Conservation (phyloP, 2,329 filamentous ascomycete genomes). For the Arthrinium puccinioides region DNA sequence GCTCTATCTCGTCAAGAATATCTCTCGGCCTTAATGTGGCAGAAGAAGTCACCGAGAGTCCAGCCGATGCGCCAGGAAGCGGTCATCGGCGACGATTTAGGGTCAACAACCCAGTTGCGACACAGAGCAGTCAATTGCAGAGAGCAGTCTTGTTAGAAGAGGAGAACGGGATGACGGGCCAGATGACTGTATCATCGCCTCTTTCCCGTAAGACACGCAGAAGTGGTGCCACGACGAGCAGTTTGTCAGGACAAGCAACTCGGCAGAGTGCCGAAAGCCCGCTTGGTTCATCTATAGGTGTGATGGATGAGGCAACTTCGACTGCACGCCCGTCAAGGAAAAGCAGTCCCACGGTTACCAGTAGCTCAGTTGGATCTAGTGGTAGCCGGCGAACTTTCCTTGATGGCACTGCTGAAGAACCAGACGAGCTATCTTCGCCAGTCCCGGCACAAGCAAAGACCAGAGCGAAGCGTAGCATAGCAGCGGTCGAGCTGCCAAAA, state of each 20-base stretch:
- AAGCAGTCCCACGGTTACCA: constrained; percentile 12
- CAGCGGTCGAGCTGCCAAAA: constrained; percentile 14
- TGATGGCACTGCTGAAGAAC: constrained; percentile 4
- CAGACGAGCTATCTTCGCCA: constrained; percentile 18
- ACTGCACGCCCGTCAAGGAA: constrained; percentile 10
- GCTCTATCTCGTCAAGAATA: constrained; percentile 12
- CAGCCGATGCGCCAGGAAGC: constrained; percentile 47
- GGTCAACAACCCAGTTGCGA: constrained; percentile 23
- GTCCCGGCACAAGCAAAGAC: constrained; percentile 8
- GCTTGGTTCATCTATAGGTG: constrained; percentile 8
- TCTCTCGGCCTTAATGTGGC: constrained; percentile 11
- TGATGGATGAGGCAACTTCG: constrained; percentile 14
- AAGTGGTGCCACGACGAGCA: constrained; percentile 20
- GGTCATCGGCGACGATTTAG: constrained; percentile 37
- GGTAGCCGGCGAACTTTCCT: constrained; percentile 11
- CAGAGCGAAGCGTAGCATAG: constrained; percentile 1
- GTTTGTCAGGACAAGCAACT: constrained; percentile 22
- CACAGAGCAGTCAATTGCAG: constrained; percentile 36
- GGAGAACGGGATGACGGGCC: constrained; percentile 17
- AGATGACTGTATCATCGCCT: constrained; percentile 34
- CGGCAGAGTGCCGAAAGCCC: constrained; percentile 13
- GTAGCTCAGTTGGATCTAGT: constrained; percentile 15
- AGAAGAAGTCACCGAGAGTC: constrained; percentile 47
- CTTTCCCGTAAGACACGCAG: constrained; percentile 32
- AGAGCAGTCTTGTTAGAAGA: constrained; percentile 28